Percentiles rank a stretch among this genome's conserved stretches.
Evolutionary conservation across 2,329 filamentous ascomycete species (phyloP).

Genomic region (Dothistroma septosporum): DNA sequence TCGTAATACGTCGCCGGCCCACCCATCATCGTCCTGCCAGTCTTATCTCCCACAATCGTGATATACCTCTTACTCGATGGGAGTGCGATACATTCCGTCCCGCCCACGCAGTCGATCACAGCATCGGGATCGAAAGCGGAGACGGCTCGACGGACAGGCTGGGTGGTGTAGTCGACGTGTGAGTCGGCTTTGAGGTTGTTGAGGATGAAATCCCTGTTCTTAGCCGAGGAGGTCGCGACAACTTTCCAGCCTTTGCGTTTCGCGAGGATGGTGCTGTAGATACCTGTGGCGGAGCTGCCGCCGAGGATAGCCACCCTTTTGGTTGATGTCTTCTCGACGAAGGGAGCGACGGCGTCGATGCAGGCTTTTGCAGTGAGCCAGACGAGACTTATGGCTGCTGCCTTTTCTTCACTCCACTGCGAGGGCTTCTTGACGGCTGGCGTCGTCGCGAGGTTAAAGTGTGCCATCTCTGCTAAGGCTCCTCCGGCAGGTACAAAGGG

Average conservation of each 20-base stretch:
- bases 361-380: slow-evolving; percentile 34
- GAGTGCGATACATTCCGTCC: slow-evolving; percentile 33
- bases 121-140: slow-evolving; percentile 51
- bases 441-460: slow-evolving; percentile 26
- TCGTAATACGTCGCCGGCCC: slow-evolving; percentile 34
- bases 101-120: slow-evolving; percentile 58
- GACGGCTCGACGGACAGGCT: slow-evolving; percentile 48
- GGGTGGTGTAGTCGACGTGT: slow-evolving; percentile 57
- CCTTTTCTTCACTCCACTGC: slow-evolving; percentile 31
- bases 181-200: slow-evolving; percentile 57
- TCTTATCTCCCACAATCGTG: slow-evolving; percentile 42
- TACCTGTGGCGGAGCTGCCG: slow-evolving; percentile 32
- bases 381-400: slow-evolving; percentile 32
- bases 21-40: slow-evolving; percentile 32
- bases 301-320: slow-evolving; percentile 34
- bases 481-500: slow-evolving; percentile 27
- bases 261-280: slow-evolving; percentile 34
- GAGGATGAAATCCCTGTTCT: slow-evolving; percentile 55
- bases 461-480: slow-evolving; percentile 29
- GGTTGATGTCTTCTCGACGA: slow-evolving; percentile 22
- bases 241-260: slow-evolving; percentile 34
- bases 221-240: slow-evolving; percentile 52
- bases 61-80: slow-evolving; percentile 47
- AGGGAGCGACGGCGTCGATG: slow-evolving; percentile 28
- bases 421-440: slow-evolving; percentile 30